phyloP scores from a whole-genome alignment of 768 basidiomycete genomes.

The Favolaschia claudopus region DNA sequence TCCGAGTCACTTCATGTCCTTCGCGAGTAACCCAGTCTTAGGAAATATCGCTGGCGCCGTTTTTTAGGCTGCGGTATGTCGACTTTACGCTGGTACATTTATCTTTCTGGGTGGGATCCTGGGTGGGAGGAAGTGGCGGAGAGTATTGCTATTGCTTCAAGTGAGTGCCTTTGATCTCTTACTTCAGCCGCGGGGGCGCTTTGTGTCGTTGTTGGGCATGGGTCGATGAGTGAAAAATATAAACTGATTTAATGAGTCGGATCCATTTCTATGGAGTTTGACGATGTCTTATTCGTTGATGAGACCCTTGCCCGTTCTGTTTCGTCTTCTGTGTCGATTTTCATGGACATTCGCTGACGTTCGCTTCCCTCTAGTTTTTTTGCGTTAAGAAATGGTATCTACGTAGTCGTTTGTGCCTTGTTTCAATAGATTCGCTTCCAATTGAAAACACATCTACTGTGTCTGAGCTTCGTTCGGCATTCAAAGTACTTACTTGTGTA shows the following conservation, averaged over 20 bases:
- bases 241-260: slow-evolving; percentile 62
- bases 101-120: not conserved
- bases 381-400: too few species aligned
- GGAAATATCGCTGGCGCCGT: slow-evolving; percentile 56
- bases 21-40: slow-evolving; percentile 54
- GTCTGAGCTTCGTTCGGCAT: too few species aligned
- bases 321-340: slow-evolving; percentile 6
- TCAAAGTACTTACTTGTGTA: too few species aligned
- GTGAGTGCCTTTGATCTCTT: slow-evolving; percentile 15
- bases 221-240: slow-evolving; percentile 53
- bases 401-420: too few species aligned
- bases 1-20: slow-evolving; percentile 44
- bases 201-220: not conserved
- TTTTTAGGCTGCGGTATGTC: slow-evolving; percentile 52
- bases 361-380: not conserved
- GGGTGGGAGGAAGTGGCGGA: too few species aligned
- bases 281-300: slow-evolving; percentile 43
- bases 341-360: slow-evolving; percentile 2
- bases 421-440: too few species aligned
- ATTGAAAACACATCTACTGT: too few species aligned
- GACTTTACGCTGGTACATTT: slow-evolving; percentile 52
- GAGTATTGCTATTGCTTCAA: too few species aligned
- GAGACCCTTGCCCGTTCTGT: slow-evolving; percentile 37
- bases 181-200: slow-evolving; percentile 10
- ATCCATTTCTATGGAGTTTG: slow-evolving; percentile 44